phyloP scores from a whole-genome alignment of 2,329 filamentous ascomycete genomes.

The Penicillium brevicompactum region DNA sequence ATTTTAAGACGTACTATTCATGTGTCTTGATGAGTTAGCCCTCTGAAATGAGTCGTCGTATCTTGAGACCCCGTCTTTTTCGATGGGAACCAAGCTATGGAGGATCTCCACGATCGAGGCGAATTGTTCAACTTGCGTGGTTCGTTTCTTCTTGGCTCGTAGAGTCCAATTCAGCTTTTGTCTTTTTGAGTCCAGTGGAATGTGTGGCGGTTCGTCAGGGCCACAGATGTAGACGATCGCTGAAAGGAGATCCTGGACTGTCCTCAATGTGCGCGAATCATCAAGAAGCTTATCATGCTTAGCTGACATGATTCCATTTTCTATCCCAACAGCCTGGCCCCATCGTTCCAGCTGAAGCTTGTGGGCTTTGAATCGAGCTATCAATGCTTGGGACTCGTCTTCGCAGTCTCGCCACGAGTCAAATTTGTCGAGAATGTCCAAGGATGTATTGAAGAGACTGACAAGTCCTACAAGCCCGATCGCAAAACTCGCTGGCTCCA shows the following conservation, averaged over 20 bases:
- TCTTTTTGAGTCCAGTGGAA: slow-evolving; percentile 5
- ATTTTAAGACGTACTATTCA: no score
- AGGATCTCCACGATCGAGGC: slow-evolving; percentile 4
- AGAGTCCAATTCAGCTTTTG: slow-evolving; percentile 7
- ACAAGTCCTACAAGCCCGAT: slow-evolving; percentile 9
- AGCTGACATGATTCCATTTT: not conserved
- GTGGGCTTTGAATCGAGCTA: slow-evolving; percentile 8
- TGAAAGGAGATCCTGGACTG: slow-evolving; percentile 1
- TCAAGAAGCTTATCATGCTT: slow-evolving; percentile 7
- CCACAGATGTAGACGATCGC: no score
- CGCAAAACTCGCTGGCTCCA: slow-evolving; percentile 29
- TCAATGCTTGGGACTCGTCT: slow-evolving; percentile 2
- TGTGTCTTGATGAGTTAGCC: no score
- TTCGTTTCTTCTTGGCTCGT: not conserved
- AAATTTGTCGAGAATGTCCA: slow-evolving; percentile 3
- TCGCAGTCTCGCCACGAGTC: slow-evolving; percentile 6
- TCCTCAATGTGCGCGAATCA: not conserved
- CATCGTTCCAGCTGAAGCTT: slow-evolving; percentile 9
- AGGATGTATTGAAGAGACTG: slow-evolving; percentile 10
- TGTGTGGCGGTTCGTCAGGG: no score
- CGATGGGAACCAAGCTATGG: slow-evolving; percentile 2
- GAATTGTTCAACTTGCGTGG: slow-evolving; percentile 6
- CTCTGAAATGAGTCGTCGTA: no score
- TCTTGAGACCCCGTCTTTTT: no score
- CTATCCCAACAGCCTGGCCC: slow-evolving; percentile 4